Evolutionary conservation across 192 early-diverging fungal species (phyloP).

Genomic region (Thoreauomyces humboldtii): DNA sequence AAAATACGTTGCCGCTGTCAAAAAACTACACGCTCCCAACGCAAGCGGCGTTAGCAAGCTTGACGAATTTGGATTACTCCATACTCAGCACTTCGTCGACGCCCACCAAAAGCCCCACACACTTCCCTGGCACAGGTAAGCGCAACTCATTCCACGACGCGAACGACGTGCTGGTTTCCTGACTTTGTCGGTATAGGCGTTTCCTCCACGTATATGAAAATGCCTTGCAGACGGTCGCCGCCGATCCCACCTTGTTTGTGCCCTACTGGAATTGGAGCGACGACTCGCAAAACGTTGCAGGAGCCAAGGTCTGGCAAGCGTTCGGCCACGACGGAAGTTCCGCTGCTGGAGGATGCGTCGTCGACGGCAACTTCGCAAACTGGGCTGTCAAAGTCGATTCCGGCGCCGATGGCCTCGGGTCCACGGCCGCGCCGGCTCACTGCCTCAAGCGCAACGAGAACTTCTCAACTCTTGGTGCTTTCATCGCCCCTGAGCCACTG

Average conservation of each 20-base stretch:
- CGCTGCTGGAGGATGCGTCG: conserved; percentile 43
- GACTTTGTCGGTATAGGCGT: conserved; percentile 52
- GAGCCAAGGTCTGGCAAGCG: conserved; percentile 27
- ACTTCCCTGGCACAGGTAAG: conserved; percentile 2
- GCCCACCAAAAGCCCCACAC: conserved; percentile 6
- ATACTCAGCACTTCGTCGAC: not conserved
- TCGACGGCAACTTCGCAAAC: conserved; percentile 49
- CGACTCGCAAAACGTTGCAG: conserved; percentile 45
- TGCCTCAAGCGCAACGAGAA: not conserved
- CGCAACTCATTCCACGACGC: no score
- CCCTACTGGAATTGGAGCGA: conserved; percentile 68
- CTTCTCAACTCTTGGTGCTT: not conserved
- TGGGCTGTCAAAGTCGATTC: conserved; percentile 26
- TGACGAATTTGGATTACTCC: not conserved
- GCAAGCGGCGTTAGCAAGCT: not conserved
- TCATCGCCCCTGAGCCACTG: conserved; percentile 4
- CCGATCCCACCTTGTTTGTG: conserved; percentile 40
- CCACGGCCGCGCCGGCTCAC: not conserved
- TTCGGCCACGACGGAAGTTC: conserved; percentile 44
- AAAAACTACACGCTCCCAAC: not conserved
- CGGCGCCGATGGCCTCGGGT: no score
- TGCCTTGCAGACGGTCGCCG: conserved; percentile 42
- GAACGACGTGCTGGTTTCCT: no score
- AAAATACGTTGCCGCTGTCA: not conserved
- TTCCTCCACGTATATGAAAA: conserved; percentile 53